phyloP scores from a whole-genome alignment of 371 early-diverging fungal genomes.

The Rhizopus microsporus region DNA sequence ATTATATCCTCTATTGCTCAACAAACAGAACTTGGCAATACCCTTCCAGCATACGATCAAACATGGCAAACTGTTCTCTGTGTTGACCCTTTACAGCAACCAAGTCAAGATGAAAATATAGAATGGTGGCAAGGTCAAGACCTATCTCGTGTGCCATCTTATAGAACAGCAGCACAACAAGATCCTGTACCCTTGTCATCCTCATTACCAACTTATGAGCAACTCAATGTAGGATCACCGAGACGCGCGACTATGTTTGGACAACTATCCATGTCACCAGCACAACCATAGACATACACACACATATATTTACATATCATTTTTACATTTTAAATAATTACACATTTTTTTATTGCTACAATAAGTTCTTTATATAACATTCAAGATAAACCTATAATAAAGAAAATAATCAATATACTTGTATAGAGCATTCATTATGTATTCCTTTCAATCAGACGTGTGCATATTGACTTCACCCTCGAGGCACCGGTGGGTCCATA shows the following conservation, averaged over 20 bases:
- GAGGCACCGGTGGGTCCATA: conserved; percentile 27
- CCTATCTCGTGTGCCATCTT: conserved; percentile 45
- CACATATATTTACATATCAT: too few relatives aligned
- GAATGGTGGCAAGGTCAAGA: conserved; percentile 46
- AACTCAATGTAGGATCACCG: conserved; percentile 12
- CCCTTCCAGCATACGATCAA: conserved; percentile 43
- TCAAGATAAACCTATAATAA: not conserved
- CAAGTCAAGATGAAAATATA: not conserved
- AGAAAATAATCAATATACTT: not conserved
- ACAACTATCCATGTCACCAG: conserved; percentile 13
- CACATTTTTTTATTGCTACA: not conserved
- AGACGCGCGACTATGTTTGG: conserved; percentile 21
- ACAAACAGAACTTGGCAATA: conserved; percentile 26
- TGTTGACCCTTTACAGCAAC: conserved; percentile 6
- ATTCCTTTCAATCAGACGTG: conserved; percentile 18
- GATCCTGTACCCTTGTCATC: conserved; percentile 36
- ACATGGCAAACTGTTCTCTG: conserved; percentile 36
- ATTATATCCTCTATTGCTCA: conserved; percentile 38
- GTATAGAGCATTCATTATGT: not conserved
- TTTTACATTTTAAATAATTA: too few relatives aligned
- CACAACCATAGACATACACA: not conserved
- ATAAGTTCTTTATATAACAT: too few relatives aligned
- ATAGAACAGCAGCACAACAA: conserved; percentile 40
- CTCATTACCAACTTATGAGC: conserved; percentile 48
- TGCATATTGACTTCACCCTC: conserved; percentile 19